Evolutionary conservation across 768 basidiomycete genomes (phyloP).

Genomic region (Boletales sp.): DNA sequence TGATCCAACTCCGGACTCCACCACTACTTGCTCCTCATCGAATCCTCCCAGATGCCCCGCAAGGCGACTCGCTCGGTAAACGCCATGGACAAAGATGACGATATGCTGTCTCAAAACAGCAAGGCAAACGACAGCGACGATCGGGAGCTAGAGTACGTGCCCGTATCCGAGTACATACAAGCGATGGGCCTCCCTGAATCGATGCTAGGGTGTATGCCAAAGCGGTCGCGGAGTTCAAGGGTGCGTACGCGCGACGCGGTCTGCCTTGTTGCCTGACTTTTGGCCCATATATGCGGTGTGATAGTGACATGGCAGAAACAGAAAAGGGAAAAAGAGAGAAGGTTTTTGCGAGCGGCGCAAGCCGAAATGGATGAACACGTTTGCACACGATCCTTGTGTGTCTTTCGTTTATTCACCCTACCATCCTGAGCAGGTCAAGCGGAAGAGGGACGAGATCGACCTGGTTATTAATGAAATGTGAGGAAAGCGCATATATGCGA

Average conservation of each 20-base stretch:
- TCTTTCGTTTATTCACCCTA: neutral
- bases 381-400: neutral
- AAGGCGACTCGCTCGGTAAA: constrained; percentile 8
- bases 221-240: constrained; percentile 31
- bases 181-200: constrained; percentile 1
- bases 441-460: constrained; percentile 17
- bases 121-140: constrained; percentile 24
- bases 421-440: constrained; percentile 14
- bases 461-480: constrained; percentile 23
- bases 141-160: constrained; percentile 22
- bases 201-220: constrained; percentile 21
- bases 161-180: neutral
- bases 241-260: constrained; percentile 9
- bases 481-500: constrained; percentile 12
- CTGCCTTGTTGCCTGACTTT: neutral
- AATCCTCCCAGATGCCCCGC: constrained; percentile 10
- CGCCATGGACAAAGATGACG: constrained; percentile 12
- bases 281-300: neutral
- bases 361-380: constrained; percentile 28
- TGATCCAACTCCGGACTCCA: too few relatives aligned
- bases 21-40: neutral
- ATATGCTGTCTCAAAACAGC: constrained; percentile 15
- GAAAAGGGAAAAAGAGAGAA: constrained; percentile 22
- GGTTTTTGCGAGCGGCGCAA: constrained; percentile 18
- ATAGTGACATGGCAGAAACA: constrained; percentile 33